Conservation (phyloP, 1,139 yeast species). For the Geotrichum restrictum region DNA sequence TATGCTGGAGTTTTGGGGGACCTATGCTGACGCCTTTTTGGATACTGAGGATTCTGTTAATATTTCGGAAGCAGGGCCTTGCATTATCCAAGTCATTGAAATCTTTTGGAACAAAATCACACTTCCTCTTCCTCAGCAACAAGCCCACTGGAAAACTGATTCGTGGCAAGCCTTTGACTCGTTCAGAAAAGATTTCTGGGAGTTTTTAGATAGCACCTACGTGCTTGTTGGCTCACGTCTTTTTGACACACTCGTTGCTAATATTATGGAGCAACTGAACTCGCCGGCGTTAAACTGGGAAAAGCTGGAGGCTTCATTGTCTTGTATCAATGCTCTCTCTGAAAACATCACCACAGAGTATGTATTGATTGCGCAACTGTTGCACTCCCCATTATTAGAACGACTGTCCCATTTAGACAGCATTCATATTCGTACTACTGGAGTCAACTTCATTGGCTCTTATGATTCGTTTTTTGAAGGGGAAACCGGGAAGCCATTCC, state of each 20-base stretch:
- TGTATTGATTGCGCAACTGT: conserved; percentile 7
- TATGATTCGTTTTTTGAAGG: conserved; percentile 37
- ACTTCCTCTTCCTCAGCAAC: conserved; percentile 37
- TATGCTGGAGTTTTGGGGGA: conserved; percentile 76
- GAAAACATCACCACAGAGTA: conserved; percentile 33
- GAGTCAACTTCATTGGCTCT: conserved; percentile 38
- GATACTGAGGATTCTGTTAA: conserved; percentile 48
- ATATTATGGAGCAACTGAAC: conserved; percentile 37
- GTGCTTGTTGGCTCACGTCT: conserved; percentile 58
- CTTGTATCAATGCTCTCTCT: conserved; percentile 50
- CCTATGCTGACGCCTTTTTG: conserved; percentile 58
- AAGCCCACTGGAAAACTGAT: conserved; percentile 30
- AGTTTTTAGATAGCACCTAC: conserved; percentile 66
- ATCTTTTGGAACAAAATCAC: conserved; percentile 63
- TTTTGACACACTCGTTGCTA: conserved; percentile 48
- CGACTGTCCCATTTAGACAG: conserved; percentile 30
- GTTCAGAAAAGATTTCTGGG: conserved; percentile 70
- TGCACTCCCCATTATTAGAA: conserved; percentile 33
- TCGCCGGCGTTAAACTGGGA: conserved; percentile 31
- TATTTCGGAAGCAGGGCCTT: conserved; percentile 32
- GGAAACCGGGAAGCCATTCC: conserved; percentile 32
- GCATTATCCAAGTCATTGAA: conserved; percentile 48
- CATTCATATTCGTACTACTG: conserved; percentile 36
- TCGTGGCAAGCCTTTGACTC: conserved; percentile 54
- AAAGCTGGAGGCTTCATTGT: conserved; percentile 68